phyloP scores from a whole-genome alignment of 495 filamentous ascomycete genomes.

The Aspergillus sparsus region DNA sequence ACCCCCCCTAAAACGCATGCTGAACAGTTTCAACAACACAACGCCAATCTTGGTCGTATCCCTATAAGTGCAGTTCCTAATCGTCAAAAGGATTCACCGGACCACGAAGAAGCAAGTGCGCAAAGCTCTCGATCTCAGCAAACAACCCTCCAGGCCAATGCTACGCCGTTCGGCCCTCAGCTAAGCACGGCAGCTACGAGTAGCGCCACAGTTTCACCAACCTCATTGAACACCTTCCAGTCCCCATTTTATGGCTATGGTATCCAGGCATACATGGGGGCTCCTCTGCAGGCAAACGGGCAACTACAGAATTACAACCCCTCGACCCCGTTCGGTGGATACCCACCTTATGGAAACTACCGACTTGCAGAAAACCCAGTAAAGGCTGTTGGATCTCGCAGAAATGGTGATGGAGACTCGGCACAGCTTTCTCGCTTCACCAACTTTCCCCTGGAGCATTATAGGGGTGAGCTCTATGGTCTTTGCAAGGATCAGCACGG shows the following conservation, averaged over 20 bases:
- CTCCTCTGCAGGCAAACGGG: slow-evolving; percentile 29
- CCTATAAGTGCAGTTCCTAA: slow-evolving; percentile 60
- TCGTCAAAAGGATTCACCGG: slow-evolving; percentile 65
- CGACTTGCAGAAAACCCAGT: slow-evolving; percentile 34
- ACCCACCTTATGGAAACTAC: slow-evolving; percentile 35
- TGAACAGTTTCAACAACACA: slow-evolving; percentile 82
- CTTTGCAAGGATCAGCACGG: slow-evolving; percentile 98
- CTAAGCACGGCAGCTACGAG: slow-evolving; percentile 28
- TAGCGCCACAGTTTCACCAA: slow-evolving; percentile 23
- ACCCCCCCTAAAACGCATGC: slow-evolving; percentile 61
- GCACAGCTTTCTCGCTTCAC: slow-evolving; percentile 62
- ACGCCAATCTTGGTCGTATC: slow-evolving; percentile 76
- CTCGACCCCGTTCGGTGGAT: slow-evolving; percentile 30
- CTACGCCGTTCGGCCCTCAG: slow-evolving; percentile 66
- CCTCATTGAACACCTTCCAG: slow-evolving; percentile 31
- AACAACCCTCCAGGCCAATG: slow-evolving; percentile 75
- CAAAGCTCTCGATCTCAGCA: slow-evolving; percentile 52
- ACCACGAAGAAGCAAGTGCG: slow-evolving; percentile 46
- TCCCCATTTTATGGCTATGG: slow-evolving; percentile 37
- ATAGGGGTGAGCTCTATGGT: slow-evolving; percentile 76
- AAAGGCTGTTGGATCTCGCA: slow-evolving; percentile 32
- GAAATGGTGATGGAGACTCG: slow-evolving; percentile 39
- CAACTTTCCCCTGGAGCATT: slow-evolving; percentile 74
- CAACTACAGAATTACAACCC: slow-evolving; percentile 33
- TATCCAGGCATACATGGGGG: slow-evolving; percentile 37